Evolutionary conservation across 495 filamentous ascomycete genomes (phyloP), one percentile per base, ranked within the genome.

Genomic region (Lentithecium fluviatile): DNA sequence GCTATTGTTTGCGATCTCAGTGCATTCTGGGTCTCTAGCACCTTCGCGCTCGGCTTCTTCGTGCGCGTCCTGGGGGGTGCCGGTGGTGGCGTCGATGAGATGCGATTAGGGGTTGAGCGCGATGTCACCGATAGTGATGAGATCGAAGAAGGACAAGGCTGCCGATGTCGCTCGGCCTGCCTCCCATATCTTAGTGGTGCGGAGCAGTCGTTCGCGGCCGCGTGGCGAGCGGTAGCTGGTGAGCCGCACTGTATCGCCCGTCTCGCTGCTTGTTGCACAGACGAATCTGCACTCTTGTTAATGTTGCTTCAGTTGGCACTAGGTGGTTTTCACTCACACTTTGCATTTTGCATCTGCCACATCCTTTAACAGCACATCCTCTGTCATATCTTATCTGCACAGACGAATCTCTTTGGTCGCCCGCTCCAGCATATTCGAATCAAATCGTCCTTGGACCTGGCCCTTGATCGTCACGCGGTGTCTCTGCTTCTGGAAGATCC

Each of bases 281-380:
- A 50, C 55, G 45, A 58, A 58, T 21, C 55, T 58, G 29, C 34
- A 23, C 3, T 55, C n/a, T 34, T 15, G 25, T 56, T 43, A 46
- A 47, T 47, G 42, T 10, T 24, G 25, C 32, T 23, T 5, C 24
- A 23, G 24, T 56, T 17, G n/a, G 13, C 8, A 15, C 8, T 19
- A 56, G 17, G 36, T 13, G 19, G 7, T n/a, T n/a, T 19, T 12
- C 19, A 49, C 29, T 45, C 20, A 47, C 29, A 78, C 74, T 65
- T 72, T 70, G 65, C 70, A 74, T 11, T 66, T 60, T 56, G 59
- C 59, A 56, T 74, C 71, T 25, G 51, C 24, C 12, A 53, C 50
- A 55, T 81, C 75, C 59, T 74, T 70, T 23, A 80, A 59, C 23
- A 79, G 65, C 23, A 69, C 69, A 47, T 79, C 70, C 40, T 76